Base-by-base conservation (phyloP, 2,329 filamentous ascomycete genomes). In the Claviceps sp. region DNA sequence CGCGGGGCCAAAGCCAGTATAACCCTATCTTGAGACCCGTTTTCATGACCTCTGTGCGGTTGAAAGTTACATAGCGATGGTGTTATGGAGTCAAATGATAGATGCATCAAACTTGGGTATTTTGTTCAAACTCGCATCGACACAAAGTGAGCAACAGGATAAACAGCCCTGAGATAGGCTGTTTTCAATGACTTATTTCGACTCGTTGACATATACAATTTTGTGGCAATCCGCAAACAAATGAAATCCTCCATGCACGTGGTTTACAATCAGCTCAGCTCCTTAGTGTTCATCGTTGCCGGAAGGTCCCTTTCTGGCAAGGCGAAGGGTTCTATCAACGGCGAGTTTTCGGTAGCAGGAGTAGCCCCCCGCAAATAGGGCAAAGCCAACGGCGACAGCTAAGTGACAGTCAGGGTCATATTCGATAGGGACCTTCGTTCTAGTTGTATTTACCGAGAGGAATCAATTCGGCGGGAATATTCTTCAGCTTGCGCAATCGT, bases 381-480 rank as follows among this genome's bases (percentile, higher is more conserved):
- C 88, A 68, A 90, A 91, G 74, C 76, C 80, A 64, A 97, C 83
- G 71, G 97, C 93, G 61, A 93, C 73, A 69, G 86, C 89, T 93
- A 59, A 7, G 2, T 14, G 39, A 34, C 37, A 48, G 20, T 51
- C 23, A 56, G 55, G 45, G 13, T 17, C 45, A 22, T 29, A 29
- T 49, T 26, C 14, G 23, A 45, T 26, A 38, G 4, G 2, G 23
- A 9, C 50, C 39, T 34, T 40, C 26, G 34, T 46, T 36, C 39
- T 23, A 45, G 45, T 37, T 38, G 2, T 53, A 48, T 47, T 70
- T 83, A 95, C 90, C 90, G 62, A 98, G 85, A 65, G 93, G 93
- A 62, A 90, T 82, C 79, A 98, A 79, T 79, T 98, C 93, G 61
- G 88, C 82, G 61, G 93, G 93, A 66, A 97, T 85, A 73, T 83